phyloP scores from a whole-genome alignment of 768 basidiomycete species.

The Rhodotorula paludigena region DNA sequence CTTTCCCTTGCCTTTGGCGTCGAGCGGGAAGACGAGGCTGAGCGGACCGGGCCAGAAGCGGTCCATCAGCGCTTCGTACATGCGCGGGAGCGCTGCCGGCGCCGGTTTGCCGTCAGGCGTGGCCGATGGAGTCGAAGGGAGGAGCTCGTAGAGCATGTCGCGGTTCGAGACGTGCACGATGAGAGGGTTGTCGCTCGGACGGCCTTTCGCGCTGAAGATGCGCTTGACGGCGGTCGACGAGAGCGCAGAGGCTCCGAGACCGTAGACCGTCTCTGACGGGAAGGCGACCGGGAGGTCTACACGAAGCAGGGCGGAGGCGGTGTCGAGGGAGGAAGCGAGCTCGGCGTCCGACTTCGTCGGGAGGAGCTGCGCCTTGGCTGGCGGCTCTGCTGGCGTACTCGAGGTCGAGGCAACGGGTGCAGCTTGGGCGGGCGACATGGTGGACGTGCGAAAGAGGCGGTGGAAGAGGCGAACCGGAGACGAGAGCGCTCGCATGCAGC shows the following conservation, averaged over 20 bases:
- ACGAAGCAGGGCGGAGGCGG: slow-evolving; percentile 24
- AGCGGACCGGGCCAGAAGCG: slow-evolving; percentile 94
- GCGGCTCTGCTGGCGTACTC: not conserved
- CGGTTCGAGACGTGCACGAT: slow-evolving; percentile 91
- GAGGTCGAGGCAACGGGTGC: not conserved
- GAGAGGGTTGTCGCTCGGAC: slow-evolving; percentile 91
- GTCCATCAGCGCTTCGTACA: slow-evolving; percentile 70
- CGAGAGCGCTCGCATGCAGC: not conserved
- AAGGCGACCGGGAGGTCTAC: slow-evolving; percentile 60
- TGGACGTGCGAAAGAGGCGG: not conserved
- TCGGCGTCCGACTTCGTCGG: not conserved
- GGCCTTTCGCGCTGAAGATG: slow-evolving; percentile 83
- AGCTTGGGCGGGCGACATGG: not conserved
- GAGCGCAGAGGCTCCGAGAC: slow-evolving; percentile 82
- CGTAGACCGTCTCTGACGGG: slow-evolving; percentile 98
- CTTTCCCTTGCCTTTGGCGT: slow-evolving; percentile 2
- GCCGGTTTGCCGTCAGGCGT: slow-evolving; percentile 47
- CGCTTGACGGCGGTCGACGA: slow-evolving; percentile 56
- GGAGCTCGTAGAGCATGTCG: slow-evolving; percentile 69
- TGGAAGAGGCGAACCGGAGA: not conserved
- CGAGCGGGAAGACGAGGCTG: slow-evolving; percentile 75
- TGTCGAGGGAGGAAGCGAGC: slow-evolving; percentile 17
- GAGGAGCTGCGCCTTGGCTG: slow-evolving; percentile 15
- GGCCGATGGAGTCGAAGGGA: slow-evolving; percentile 61
- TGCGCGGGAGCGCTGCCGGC: slow-evolving; percentile 51